phyloP scores from a whole-genome alignment of 768 basidiomycete genomes.

The Russula emetica region DNA sequence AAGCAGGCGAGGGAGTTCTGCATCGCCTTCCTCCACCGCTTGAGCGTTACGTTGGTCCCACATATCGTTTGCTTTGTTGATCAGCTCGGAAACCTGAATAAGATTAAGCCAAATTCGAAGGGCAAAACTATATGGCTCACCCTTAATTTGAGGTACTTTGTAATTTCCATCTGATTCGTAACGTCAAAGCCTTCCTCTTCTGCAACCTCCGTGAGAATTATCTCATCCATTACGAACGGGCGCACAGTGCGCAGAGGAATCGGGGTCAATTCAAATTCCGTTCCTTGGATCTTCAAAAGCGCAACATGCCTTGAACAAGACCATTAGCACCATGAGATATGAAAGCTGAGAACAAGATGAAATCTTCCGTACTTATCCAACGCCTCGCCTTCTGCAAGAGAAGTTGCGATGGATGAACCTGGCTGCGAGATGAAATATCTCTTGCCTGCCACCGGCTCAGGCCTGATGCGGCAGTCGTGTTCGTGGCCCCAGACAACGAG shows the following conservation, averaged over 20 bases:
- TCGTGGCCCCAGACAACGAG: constrained; percentile 99
- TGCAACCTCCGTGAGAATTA: constrained; percentile 69
- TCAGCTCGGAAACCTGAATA: constrained; percentile 70
- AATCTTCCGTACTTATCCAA: constrained; percentile 67
- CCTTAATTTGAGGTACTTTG: constrained; percentile 70
- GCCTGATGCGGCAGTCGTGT: constrained; percentile 91
- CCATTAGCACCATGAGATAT: background rate
- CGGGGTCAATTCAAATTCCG: constrained; percentile 80
- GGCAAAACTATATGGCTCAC: constrained; percentile 37
- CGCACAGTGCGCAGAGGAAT: constrained; percentile 87
- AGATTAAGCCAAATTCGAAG: background rate
- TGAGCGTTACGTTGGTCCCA: constrained; percentile 73
- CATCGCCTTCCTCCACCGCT: constrained; percentile 59
- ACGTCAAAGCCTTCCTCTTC: constrained; percentile 75
- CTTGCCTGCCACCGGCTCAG: constrained; percentile 88
- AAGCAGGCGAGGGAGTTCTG: constrained; percentile 64
- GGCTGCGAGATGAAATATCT: constrained; percentile 91
- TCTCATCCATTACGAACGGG: constrained; percentile 86
- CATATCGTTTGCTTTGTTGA: constrained; percentile 67
- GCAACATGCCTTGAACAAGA: constrained; percentile 72
- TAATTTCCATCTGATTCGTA: constrained; percentile 76
- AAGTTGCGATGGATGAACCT: constrained; percentile 92
- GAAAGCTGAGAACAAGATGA: background rate
- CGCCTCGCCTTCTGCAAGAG: constrained; percentile 88
- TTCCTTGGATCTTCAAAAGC: constrained; percentile 80